These are phyloP conservation scores for Wickerhamiella musiphila DNA, from an alignment of 805 yeast species.

Conservation along the genomic window DNA sequence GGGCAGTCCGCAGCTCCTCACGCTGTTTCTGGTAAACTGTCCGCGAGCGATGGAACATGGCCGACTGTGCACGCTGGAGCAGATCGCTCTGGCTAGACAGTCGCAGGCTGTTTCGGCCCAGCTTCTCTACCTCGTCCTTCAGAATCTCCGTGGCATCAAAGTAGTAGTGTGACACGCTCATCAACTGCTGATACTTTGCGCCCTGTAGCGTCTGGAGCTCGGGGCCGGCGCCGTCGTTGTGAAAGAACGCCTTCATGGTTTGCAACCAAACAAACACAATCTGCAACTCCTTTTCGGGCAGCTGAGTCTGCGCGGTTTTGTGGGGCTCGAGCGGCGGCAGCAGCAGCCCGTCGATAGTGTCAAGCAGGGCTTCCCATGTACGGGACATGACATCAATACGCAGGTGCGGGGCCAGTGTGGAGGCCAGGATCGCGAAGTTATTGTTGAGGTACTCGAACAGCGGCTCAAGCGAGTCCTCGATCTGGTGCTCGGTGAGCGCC, in stretches of 20 bases:
- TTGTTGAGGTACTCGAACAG: conserved; percentile 57
- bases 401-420: conserved; percentile 36
- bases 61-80: conserved; percentile 48
- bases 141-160: conserved; percentile 33
- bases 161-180: conserved; percentile 48
- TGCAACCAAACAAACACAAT: conserved; percentile 56
- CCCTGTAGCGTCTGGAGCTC: conserved; percentile 44
- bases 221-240: conserved; percentile 71
- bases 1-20: conserved; percentile 29
- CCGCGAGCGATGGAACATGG: conserved; percentile 54
- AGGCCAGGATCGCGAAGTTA: conserved; percentile 47
- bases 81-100: conserved; percentile 28
- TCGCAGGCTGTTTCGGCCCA: conserved; percentile 34
- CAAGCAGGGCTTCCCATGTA: conserved; percentile 63
- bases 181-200: conserved; percentile 43
- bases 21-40: conserved; percentile 33
- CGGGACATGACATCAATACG: conserved; percentile 51
- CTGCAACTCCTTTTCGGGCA: conserved; percentile 45
- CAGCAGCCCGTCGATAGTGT: conserved; percentile 50
- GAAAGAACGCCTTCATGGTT: conserved; percentile 56
- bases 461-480: conserved; percentile 53
- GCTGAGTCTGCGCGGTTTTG: conserved; percentile 25
- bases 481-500: conserved; percentile 19
- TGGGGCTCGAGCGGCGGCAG: conserved; percentile 45
- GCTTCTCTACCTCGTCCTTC: conserved; percentile 38